Base-by-base conservation (phyloP, 768 basidiomycete genomes). In the Lentinula raphanica region DNA sequence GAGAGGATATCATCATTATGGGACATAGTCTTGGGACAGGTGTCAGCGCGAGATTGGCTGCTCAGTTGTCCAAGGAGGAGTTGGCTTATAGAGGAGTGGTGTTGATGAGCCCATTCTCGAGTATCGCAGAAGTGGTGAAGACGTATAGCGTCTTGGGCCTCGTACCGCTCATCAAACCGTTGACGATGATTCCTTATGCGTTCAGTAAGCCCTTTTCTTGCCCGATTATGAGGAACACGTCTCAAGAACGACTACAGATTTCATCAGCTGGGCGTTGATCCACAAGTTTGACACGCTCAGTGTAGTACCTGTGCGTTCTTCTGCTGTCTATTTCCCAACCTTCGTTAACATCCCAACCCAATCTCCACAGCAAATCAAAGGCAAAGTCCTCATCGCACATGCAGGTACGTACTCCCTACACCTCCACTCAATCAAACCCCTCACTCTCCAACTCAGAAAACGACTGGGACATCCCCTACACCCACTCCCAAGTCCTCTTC, bases 1-100 rank as follows among this genome's bases (percentile, higher is more conserved):
- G 81, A 1, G 73, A 82, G 35, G 76, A 86, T 59, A 77, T 97
- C 36, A 73, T 93, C 3, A 68, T 98, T 42, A 75, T 92, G 3
- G 95, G 95, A 0, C 93, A 95, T 64, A 94, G 92, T 62, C 74
- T 98, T 12, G 95, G 95, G 1, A 94, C 94, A 0, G 94, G 87
- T 0, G 88, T 98, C 2, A 78, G 77, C 7, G 77, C 79, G 12
- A 75, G 78, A 27, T 71, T 85, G 17, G 79, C 75, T 13, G 78
- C 76, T 5, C 68, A 74, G 39, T 69, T 86, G n/a, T 72, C 73
- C n/a, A 70, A 71, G 3, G 77, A 83, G 36, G 72, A 68, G 2
- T 64, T 76, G 13, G 40, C 61, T 25, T 71, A 69, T 46, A 76
- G 77, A 60, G 82, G 75, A 29, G 73, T 82, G 8, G 83, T 82